Base-by-base conservation (phyloP, 116 monocot genomes). In the Papilionanthe hybrid region DNA sequence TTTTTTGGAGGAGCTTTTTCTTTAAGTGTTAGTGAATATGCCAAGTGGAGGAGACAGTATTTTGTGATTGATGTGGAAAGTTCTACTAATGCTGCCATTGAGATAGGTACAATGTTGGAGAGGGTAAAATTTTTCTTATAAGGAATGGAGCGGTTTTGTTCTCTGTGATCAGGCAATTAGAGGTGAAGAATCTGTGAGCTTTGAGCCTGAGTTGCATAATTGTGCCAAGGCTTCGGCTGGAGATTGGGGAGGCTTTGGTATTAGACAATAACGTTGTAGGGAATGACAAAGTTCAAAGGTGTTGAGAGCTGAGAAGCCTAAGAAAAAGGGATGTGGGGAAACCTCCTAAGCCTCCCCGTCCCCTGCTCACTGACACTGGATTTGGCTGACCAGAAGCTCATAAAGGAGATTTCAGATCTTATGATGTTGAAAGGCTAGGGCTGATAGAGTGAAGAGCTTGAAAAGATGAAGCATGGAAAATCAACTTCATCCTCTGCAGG, bases 371-470 rank as follows among this genome's bases (percentile, higher is more conserved):
- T 25, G 1, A 65, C 82, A 22, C 27, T 78, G 55, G 78, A 72
- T 78, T 42, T 56, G 55, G 42, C 78, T 23, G 57, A 82, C 56
- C 82, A 78, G 82, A 72, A 82, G 82, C 57, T 77, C n/a, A 27
- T 78, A 4, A 57, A 19, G 55, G 82, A 82, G 78, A 42, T 82
- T n/a, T 42, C 42, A 56, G 78, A 82, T 42, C 50, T 82, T 72
- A 78, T 55, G 3, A 71, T 72, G 72, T 44, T 82, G 82, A 78
- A 68, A 41, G 25, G 82, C 72, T 25, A 82, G 78, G 72, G 68
- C 77, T 28, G 82, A 77, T 15, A 77, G 82, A 41, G 78, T 82
- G 82, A 82, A 78, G 27, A 20, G 20, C 12, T 43, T 82, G 44
- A 82, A 78, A 78, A 78, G 23, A 42, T 53, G 8, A 78, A 78